Evolutionary conservation across 2,329 filamentous ascomycete genomes (phyloP).

Genomic region (Plenodomus tracheiphilus): DNA sequence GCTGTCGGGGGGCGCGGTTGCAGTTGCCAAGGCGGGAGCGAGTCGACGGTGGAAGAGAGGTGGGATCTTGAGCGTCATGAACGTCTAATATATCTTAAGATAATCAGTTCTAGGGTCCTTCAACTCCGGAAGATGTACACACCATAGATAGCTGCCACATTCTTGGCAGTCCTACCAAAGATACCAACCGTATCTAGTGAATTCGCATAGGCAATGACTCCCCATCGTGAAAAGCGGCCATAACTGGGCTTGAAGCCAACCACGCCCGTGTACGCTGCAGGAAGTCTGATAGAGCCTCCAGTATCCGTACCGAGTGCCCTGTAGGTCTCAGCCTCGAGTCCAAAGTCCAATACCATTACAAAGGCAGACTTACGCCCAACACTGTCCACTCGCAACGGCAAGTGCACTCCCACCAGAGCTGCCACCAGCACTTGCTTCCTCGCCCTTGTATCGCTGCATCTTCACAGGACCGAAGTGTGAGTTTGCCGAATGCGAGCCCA

Average conservation of each 20-base stretch:
- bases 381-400: conserved; percentile 69
- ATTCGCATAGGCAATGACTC: conserved; percentile 89
- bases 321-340: conserved; percentile 15
- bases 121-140: neutral
- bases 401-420: conserved; percentile 94
- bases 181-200: conserved; percentile 89
- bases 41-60: conserved; percentile 63
- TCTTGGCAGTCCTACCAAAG: conserved; percentile 61
- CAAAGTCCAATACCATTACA: neutral
- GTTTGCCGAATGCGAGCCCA: conserved; percentile 80
- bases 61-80: conserved; percentile 74
- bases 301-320: conserved; percentile 89
- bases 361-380: conserved; percentile 55
- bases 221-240: conserved; percentile 80
- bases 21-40: conserved; percentile 50
- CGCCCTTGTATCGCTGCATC: conserved; percentile 50
- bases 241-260: conserved; percentile 93
- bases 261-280: conserved; percentile 81
- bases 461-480: conserved; percentile 69
- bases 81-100: conserved; percentile 54
- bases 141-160: conserved; percentile 50
- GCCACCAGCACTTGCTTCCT: conserved; percentile 42
- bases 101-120: conserved; percentile 5
- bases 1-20: conserved; percentile 14
- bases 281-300: conserved; percentile 83